Conservation (phyloP, 108 stramenopile genomes). For the Nitzschia palea region DNA sequence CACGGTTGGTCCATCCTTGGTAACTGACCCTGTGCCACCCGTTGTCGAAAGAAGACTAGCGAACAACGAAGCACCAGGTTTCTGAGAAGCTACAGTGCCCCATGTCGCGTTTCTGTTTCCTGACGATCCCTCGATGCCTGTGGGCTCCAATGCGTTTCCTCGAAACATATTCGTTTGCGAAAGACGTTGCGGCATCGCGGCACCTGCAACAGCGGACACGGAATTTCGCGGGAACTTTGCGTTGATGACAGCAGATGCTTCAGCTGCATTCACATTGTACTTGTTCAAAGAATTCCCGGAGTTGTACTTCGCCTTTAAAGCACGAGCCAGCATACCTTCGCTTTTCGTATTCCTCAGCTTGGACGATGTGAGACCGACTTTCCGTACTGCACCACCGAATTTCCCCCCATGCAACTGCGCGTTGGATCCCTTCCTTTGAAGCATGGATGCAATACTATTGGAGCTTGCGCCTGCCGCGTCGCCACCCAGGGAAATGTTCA, state of each 20-base stretch:
- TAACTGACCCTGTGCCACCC: neutral
- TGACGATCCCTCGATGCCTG: neutral
- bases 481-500: slow-evolving; percentile 13
- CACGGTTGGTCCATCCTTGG: neutral
- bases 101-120: slow-evolving; percentile 14
- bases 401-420: neutral
- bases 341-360: slow-evolving; percentile 19
- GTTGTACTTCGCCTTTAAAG: slow-evolving; percentile 33
- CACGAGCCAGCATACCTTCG: slow-evolving; percentile 31
- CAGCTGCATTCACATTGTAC: slow-evolving; percentile 7
- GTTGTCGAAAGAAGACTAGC: neutral
- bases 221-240: slow-evolving; percentile 11
- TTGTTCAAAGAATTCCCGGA: slow-evolving; percentile 7
- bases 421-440: slow-evolving; percentile 14
- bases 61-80: slow-evolving; percentile 11
- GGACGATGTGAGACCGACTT: slow-evolving; percentile 7
- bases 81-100: slow-evolving; percentile 3
- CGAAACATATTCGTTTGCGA: neutral
- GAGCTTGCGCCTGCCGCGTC: neutral
- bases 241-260: neutral
- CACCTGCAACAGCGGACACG: neutral
- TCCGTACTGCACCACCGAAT: slow-evolving; percentile 1
- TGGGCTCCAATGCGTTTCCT: neutral
- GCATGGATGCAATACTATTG: neutral
- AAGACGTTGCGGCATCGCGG: neutral